Percentiles rank a stretch among this genome's conserved stretches.
These are phyloP conservation scores for Metschnikowia santaceciliae DNA, from an alignment of 805 yeast genomes.

Conservation along the genomic window DNA sequence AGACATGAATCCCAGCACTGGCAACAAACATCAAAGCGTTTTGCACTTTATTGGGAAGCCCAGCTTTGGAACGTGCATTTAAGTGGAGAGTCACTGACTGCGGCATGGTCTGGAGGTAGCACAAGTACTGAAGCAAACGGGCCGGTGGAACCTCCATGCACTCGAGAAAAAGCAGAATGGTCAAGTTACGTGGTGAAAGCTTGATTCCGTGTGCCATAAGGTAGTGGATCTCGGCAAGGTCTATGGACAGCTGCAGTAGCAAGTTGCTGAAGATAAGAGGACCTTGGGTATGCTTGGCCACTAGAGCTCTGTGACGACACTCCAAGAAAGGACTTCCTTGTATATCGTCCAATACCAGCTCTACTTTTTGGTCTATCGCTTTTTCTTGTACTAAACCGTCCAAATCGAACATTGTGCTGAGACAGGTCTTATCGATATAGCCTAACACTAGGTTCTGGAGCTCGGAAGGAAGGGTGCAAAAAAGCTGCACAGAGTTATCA, in stretches of 20 bases:
- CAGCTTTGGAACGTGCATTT: not conserved
- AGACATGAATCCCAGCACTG: not conserved
- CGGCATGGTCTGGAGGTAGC: constrained; percentile 16
- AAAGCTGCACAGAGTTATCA: constrained; percentile 8
- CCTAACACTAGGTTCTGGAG: constrained; percentile 14
- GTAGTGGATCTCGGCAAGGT: constrained; percentile 16
- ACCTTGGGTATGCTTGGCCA: constrained; percentile 10
- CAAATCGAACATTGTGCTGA: constrained; percentile 16
- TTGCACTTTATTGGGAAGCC: not conserved
- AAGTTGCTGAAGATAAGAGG: constrained; percentile 14
- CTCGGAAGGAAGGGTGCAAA: constrained; percentile 18
- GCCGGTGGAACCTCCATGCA: constrained; percentile 9
- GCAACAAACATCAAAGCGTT: not conserved
- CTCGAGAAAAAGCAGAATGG: constrained; percentile 6
- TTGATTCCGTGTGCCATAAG: constrained; percentile 15
- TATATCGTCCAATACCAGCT: not conserved
- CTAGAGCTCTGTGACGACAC: constrained; percentile 14
- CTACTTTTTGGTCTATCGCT: too few species aligned
- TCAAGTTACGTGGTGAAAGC: not conserved
- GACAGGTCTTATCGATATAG: constrained; percentile 13
- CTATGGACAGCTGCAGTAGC: constrained; percentile 7
- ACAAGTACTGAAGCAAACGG: constrained; percentile 12
- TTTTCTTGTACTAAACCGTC: not conserved
- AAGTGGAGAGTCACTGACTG: not conserved
- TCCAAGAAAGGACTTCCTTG: constrained; percentile 3